Evolutionary conservation across 208 protist genomes (phyloP), one percentile per base, ranked within the genome.

Genomic region (Naegleria gruberi): DNA sequence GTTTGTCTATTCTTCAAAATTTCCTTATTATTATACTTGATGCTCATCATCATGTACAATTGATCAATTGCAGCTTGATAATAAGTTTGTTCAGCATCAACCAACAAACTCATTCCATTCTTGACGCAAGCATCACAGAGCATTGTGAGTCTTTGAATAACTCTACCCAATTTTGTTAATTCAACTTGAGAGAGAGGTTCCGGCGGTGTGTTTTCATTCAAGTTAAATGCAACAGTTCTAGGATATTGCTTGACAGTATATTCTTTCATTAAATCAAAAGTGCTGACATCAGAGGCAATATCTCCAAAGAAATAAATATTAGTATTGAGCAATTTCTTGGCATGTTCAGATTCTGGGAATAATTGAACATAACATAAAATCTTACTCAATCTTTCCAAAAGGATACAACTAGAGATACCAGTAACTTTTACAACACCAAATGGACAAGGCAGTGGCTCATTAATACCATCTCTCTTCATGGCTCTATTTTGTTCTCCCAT

Each of bases 81-180:
- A 91, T 98, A 98, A 44, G 95, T 98, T 94, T 99, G 98, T 94
- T 99, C 97, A 17, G 98, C 98, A 91, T 99, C 98, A 44, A 99
- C 93, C 46, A 98, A 92, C 90, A 97, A 92, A 89, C 94, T 94
- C 19, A 98, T 95, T 40, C 94, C 93, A 46, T 96, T 91, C 82
- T 93, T 92, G 74, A 92, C 91, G 12, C 95, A 95, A 77, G 93
- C 96, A 26, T 94, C 87, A 44, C 93, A 93, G 90, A 98, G 95
- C n/a, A 95, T 90, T 8, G 90, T 90, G 65, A 98, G 91, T 42
- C 96, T 94, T 55, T 90, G 90, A 77, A 94, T 93, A 41, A 97
- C 87, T n/a, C 92, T 91, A 37, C 92, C 90, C 93, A 96, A 95
- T 74, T 97, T 92, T 81, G 92, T 88, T 90, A 95, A 95, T 92